Conservation (phyloP, 2,329 filamentous ascomycete species). For the Alternaria ethzedia region DNA sequence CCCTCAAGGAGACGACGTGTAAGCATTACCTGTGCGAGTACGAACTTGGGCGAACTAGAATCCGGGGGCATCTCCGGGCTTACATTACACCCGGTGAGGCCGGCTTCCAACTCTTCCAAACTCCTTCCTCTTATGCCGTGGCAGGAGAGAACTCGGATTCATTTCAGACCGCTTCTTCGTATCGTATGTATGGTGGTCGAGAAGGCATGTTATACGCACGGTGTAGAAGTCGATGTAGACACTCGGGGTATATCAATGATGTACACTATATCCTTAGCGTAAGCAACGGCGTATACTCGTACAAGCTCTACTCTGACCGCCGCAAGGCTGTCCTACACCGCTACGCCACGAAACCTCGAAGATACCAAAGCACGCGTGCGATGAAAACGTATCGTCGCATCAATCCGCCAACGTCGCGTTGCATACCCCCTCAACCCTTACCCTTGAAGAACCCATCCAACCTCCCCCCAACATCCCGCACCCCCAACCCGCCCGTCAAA, state of each 20-base stretch:
- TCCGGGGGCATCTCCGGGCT: too few species aligned
- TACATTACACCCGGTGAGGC: too few species aligned
- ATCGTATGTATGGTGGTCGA: too few species aligned
- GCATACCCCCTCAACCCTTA: slow-evolving; percentile 21
- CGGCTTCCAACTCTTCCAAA: too few species aligned
- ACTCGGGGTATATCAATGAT: not conserved
- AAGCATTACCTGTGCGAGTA: too few species aligned
- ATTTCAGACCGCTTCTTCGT: too few species aligned
- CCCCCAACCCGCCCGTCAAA: slow-evolving; percentile 53
- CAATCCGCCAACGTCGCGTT: too few species aligned
- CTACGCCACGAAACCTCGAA: not conserved
- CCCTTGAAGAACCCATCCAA: slow-evolving; percentile 48
- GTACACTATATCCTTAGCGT: not conserved
- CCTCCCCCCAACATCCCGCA: slow-evolving; percentile 52
- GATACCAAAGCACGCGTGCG: not conserved
- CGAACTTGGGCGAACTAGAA: too few species aligned
- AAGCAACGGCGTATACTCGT: not conserved
- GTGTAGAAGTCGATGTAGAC: not conserved
- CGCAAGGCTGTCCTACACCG: not conserved
- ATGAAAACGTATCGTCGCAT: too few species aligned
- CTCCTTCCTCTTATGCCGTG: too few species aligned
- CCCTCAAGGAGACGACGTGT: too few species aligned
- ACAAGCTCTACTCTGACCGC: not conserved
- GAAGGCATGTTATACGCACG: not conserved
- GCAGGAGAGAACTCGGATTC: too few species aligned